phyloP scores from a whole-genome alignment of 2,329 filamentous ascomycete genomes.

The Aspergillus caelatus region DNA sequence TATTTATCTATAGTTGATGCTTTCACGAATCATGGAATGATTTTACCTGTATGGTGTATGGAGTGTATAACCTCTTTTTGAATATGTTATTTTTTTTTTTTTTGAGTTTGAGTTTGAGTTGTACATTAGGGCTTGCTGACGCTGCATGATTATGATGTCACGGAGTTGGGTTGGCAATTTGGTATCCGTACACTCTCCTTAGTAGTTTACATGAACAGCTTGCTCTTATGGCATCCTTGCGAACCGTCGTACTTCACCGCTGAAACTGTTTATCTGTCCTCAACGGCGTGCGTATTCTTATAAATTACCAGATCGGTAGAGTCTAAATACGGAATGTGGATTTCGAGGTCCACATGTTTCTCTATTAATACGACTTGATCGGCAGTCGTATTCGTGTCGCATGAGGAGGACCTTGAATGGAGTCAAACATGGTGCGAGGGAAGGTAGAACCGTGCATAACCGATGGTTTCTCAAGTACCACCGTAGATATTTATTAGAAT shows the following conservation, averaged over 20 bases:
- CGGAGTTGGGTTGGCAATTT: background rate
- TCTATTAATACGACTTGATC: slow-evolving; percentile 2
- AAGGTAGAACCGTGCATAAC: background rate
- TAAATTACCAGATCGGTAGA: background rate
- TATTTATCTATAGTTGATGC: background rate
- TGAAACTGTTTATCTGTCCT: background rate
- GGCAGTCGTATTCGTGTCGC: slow-evolving; percentile 2
- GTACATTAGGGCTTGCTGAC: background rate
- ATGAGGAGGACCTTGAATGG: background rate
- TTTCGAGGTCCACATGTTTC: background rate
- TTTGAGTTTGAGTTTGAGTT: background rate
- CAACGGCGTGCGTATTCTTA: background rate
- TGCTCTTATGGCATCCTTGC: background rate
- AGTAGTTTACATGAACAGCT: background rate
- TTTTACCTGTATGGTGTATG: background rate
- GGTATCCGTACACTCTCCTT: background rate
- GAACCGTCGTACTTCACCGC: background rate
- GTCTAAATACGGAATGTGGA: background rate
- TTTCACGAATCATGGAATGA: background rate
- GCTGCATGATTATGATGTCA: background rate
- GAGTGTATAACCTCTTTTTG: background rate
- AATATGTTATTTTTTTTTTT: background rate
- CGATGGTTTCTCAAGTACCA: background rate
- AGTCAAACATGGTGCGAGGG: background rate
- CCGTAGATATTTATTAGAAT: background rate